Base-by-base conservation (phyloP, 1,284 basidiomycete species). In the Boletellus deceptivus region DNA sequence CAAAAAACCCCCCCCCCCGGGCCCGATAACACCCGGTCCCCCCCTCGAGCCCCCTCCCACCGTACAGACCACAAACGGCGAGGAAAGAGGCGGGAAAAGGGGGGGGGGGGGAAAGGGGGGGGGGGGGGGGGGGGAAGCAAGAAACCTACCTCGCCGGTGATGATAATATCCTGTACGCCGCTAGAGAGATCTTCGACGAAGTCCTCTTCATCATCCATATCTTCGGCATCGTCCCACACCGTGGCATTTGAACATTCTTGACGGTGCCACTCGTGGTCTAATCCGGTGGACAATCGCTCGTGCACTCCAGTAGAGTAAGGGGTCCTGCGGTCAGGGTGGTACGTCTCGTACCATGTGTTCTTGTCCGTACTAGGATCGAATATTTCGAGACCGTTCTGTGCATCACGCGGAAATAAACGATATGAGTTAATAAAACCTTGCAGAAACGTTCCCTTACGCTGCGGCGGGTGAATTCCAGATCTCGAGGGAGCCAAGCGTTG, bases 151-250 rank as follows among this genome's bases (percentile, higher is more conserved):
- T 75, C 66, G 34, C 78, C 79, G 11, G 75, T 77, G 48, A 79
- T 65, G 49, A 81, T 63, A 34, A 80, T 76, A 56, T 79, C 78
- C 39, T 64, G 65, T 16, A 79, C 67, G 31, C 72, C 72, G 55
- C 71, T 74, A 4, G 59, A 53, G 6, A 55, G 49, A 46, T 72
- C 66, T 59, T 68, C 65, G 16, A 70, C 64, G 9, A 62, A 65
- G 57, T 74, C 70, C 45, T 66, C 65, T 39, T 69, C 52, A 4
- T 70, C 63, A 54, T 73, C 69, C 17, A 54, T 31, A 43, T 57
- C 59, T n/a, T 45, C 43, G 14, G n/a, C 4, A 35, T 35, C 34
- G 13, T 54, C 61, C 10, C 56, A 44, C 20, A 46, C 56, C 47
- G 45, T 55, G 52, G 50, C 46, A 49, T 51, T 58, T 45, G 59